Base-by-base conservation (phyloP, 306 rosid genomes). In the Hylodesmum podocarpum region DNA sequence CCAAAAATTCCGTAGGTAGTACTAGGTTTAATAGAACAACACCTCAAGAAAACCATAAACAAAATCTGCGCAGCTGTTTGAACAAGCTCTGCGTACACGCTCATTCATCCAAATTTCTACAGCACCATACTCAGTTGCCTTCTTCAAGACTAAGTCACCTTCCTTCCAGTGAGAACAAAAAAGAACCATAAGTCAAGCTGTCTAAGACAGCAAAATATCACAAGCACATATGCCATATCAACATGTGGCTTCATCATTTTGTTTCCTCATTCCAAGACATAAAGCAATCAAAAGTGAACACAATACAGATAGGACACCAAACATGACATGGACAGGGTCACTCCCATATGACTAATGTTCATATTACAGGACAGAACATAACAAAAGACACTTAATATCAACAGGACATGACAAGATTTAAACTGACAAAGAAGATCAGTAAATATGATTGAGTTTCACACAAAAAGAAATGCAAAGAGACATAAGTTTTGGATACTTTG, bases 41-140 rank as follows among this genome's bases (percentile, higher is more conserved):
- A 93, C 97, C 98, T 95, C 98, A 74, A 85, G 93, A 82, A 95
- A 95, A 57, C 96, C 97, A 24, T 95, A 92, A 10, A 89, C 57
- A 64, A 92, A 95, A 86, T 90, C 91, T 55, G 98, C 98, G 80
- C 96, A 95, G 84, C 97, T 92, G 77, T 53, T 95, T 51, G 92
- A 92, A 80, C 98, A 95, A 77, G 97, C 97, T 86, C 98, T 87
- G 19, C 97, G 88, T n/a, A 87, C 98, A 12, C 97, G 88, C 85
- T 95, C 98, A 4, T 95, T 95, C 98, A 95, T 95, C 98, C 98
- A 95, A 85, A 95, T 95, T 81, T 92, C 97, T 4, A 95, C 98
- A 8, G 98, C 98, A 11, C 97, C 97, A 78, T 90, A 92, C 75
- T 94, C 97, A 16, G 96, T 91, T 2, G 98, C 98, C 81, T 90